These are phyloP conservation scores for Trichomonascus vanleenenianus DNA, from an alignment of 805 yeast genomes.

Conservation along the genomic window DNA sequence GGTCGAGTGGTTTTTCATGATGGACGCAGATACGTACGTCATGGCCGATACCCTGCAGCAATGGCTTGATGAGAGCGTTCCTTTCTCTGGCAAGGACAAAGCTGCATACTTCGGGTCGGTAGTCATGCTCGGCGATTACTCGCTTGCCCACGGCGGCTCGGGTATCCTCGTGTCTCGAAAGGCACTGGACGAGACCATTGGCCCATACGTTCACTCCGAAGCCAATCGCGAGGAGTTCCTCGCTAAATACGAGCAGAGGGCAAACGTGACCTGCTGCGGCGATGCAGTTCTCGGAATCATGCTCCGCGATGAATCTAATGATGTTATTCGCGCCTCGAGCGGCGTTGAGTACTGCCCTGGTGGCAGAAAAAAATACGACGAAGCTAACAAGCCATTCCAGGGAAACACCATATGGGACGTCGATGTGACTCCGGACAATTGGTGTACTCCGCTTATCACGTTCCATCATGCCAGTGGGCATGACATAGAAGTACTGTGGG, in stretches of 20 bases:
- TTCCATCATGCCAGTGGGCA: constrained; percentile 27
- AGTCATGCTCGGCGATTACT: constrained; percentile 17
- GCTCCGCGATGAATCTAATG: constrained; percentile 13
- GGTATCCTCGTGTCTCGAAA: constrained; percentile 29
- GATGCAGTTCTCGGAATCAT: constrained; percentile 27
- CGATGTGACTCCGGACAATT: constrained; percentile 12
- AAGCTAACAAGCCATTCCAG: constrained; percentile 19
- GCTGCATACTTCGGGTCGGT: constrained; percentile 27
- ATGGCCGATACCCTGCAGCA: constrained; percentile 22
- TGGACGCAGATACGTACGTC: constrained; percentile 29
- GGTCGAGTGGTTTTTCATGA: constrained; percentile 28
- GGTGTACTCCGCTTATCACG: constrained; percentile 27
- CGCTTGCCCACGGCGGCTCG: constrained; percentile 33
- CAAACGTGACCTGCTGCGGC: constrained; percentile 28
- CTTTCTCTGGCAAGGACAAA: constrained; percentile 15
- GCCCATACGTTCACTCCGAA: too few species aligned
- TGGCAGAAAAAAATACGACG: background rate
- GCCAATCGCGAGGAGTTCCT: too few species aligned
- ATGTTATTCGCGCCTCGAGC: constrained; percentile 8
- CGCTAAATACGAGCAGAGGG: constrained; percentile 17
- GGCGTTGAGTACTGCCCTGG: constrained; percentile 4
- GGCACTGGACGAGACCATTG: too few species aligned
- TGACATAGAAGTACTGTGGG: constrained; percentile 27
- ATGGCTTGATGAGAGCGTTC: constrained; percentile 3
- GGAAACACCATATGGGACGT: constrained; percentile 23